Conservation (phyloP, 352 stramenopile genomes). For the Phytophthora palmivora region DNA sequence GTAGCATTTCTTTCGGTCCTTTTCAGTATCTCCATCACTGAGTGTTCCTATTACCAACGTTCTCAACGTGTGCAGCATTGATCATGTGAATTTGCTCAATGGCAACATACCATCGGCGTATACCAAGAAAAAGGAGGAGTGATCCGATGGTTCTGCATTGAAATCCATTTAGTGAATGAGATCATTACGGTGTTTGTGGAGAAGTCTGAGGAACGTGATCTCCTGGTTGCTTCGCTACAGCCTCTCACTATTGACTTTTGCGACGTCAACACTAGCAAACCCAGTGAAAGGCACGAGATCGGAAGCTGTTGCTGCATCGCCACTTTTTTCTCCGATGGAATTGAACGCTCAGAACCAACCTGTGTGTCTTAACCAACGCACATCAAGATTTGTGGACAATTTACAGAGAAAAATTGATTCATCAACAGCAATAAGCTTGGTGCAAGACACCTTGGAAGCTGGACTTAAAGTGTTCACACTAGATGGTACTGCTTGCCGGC, state of each 20-base stretch:
- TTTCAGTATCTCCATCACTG: conserved; percentile 50
- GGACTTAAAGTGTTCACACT: conserved; percentile 45
- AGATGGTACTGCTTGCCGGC: conserved; percentile 17
- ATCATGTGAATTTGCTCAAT: conserved; percentile 30
- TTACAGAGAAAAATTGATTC: neutral
- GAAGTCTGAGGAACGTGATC: conserved; percentile 34
- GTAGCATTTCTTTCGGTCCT: conserved; percentile 81
- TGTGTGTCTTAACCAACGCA: conserved; percentile 67
- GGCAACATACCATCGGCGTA: conserved; percentile 13
- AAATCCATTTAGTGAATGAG: conserved; percentile 64
- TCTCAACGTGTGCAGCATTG: conserved; percentile 45
- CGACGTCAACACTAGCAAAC: conserved; percentile 3
- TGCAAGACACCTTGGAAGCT: conserved; percentile 33
- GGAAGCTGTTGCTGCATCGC: conserved; percentile 21
- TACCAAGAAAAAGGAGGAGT: conserved; percentile 15
- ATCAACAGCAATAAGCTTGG: conserved; percentile 16
- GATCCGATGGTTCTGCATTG: conserved; percentile 56
- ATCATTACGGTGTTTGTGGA: conserved; percentile 71
- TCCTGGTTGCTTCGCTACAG: conserved; percentile 25
- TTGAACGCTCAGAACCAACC: conserved; percentile 47
- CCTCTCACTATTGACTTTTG: conserved; percentile 29
- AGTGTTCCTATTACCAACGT: conserved; percentile 55
- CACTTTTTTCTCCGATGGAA: conserved; percentile 20
- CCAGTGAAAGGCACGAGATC: conserved; percentile 11
- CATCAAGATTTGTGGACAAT: conserved; percentile 20